Conservation (phyloP, 306 rosid genomes). For the Prosopis cineraria region DNA sequence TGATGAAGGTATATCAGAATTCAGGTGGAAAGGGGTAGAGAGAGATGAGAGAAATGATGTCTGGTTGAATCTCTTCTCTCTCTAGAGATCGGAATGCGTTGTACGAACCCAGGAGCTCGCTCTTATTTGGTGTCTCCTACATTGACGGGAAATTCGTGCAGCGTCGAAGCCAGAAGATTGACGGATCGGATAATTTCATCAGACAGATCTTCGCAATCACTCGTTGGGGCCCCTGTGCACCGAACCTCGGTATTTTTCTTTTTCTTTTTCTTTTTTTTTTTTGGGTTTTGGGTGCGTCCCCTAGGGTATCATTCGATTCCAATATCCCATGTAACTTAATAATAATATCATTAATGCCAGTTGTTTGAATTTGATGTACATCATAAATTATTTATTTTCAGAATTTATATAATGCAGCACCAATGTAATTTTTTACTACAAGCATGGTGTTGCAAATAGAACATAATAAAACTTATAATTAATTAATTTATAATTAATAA, state of each 20-base stretch:
- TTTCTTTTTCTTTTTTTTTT: background rate
- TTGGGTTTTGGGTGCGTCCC: too few species aligned
- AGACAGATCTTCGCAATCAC: background rate
- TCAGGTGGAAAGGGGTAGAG: constrained; percentile 3
- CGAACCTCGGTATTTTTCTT: background rate
- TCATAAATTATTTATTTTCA: too few species aligned
- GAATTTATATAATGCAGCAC: too few species aligned
- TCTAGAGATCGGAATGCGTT: background rate
- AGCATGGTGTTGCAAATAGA: too few species aligned
- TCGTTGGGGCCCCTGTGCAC: background rate
- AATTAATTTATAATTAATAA: too few species aligned
- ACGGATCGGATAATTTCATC: background rate
- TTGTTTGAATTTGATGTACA: too few species aligned
- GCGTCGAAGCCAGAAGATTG: background rate
- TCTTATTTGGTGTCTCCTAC: background rate
- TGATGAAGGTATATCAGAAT: constrained; percentile 6
- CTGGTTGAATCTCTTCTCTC: background rate
- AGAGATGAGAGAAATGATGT: background rate
- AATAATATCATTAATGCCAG: too few species aligned
- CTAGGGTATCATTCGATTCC: too few species aligned
- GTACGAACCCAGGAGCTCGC: background rate
- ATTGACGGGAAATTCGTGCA: background rate
- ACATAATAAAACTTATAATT: too few species aligned
- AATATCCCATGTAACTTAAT: too few species aligned
- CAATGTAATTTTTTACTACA: too few species aligned